Conservation (phyloP, 2,329 filamentous ascomycete species). For the Alternaria longipes region DNA sequence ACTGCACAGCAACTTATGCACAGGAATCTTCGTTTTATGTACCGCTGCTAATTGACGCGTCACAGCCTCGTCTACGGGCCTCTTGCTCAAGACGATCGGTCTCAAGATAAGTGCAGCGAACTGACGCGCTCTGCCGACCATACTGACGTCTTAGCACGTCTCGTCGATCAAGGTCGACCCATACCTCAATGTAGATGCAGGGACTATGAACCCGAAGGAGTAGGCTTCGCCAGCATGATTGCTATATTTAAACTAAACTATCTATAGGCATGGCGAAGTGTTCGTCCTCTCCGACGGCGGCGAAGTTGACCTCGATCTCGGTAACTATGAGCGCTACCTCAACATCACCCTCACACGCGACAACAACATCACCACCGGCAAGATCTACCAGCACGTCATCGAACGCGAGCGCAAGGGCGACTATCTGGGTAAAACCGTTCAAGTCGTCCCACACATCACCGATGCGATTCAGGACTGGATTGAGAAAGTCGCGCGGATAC, state of each 20-base stretch:
- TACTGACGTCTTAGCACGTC: conserved; percentile 60
- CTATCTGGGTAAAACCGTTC: conserved; percentile 88
- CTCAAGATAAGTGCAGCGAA: conserved; percentile 70
- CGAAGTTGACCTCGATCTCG: conserved; percentile 77
- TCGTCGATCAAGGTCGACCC: conserved; percentile 76
- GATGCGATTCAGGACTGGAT: conserved; percentile 94
- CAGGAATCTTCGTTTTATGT: not conserved
- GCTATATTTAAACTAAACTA: conserved; percentile 18
- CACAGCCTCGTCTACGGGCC: conserved; percentile 73
- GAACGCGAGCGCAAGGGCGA: conserved; percentile 75
- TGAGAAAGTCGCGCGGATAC: conserved; percentile 81
- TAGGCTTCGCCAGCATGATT: conserved; percentile 49
- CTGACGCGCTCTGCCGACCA: conserved; percentile 21
- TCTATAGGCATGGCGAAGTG: conserved; percentile 79
- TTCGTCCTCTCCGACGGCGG: conserved; percentile 88
- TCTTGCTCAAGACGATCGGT: conserved; percentile 81
- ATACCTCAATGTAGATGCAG: conserved; percentile 80
- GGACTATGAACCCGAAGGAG: conserved; percentile 74
- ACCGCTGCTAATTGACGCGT: conserved; percentile 39
- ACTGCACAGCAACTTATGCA: not conserved
- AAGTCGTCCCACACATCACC: conserved; percentile 92
- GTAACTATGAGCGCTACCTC: conserved; percentile 83
- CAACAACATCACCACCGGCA: conserved; percentile 97
- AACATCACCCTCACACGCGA: conserved; percentile 82
- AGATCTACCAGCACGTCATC: conserved; percentile 92